These are phyloP conservation scores for Rhododendron ovatum DNA, from an alignment of 148 eudicot species.

Conservation along the genomic window DNA sequence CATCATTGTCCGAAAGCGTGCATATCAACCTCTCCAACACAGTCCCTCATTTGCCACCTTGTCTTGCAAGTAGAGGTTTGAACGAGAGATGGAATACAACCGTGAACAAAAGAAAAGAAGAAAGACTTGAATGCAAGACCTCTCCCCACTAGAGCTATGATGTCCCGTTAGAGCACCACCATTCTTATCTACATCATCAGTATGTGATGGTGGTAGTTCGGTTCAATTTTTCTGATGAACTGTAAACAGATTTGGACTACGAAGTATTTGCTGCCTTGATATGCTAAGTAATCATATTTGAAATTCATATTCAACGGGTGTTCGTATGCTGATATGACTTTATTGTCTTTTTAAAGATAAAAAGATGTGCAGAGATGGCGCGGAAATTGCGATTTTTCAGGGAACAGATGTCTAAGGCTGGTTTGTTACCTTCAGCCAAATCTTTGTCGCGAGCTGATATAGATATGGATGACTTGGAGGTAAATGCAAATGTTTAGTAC, in stretches of 20 bases:
- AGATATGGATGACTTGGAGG: constrained; percentile 85
- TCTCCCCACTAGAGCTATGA: background rate
- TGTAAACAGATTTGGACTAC: background rate
- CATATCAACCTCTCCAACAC: background rate
- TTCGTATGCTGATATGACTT: background rate
- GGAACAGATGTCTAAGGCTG: constrained; percentile 85
- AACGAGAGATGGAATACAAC: background rate
- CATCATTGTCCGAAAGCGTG: background rate
- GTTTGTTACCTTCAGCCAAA: constrained; percentile 47
- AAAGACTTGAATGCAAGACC: background rate
- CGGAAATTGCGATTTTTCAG: constrained; percentile 72
- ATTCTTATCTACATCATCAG: background rate
- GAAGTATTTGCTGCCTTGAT: background rate
- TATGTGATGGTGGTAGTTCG: background rate
- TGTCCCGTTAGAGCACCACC: background rate
- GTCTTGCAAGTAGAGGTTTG: background rate
- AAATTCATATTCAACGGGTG: background rate
- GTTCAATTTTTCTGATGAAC: background rate
- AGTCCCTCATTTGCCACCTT: background rate
- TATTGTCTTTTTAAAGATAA: constrained; percentile 46
- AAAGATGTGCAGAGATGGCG: constrained; percentile 94
- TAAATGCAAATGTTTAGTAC: constrained; percentile 18
- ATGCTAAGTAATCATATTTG: background rate
- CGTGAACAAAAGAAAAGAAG: background rate
- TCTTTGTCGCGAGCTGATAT: constrained; percentile 31